Base-by-base conservation (phyloP, 2,329 filamentous ascomycete species). In the Colletotrichum sp. region DNA sequence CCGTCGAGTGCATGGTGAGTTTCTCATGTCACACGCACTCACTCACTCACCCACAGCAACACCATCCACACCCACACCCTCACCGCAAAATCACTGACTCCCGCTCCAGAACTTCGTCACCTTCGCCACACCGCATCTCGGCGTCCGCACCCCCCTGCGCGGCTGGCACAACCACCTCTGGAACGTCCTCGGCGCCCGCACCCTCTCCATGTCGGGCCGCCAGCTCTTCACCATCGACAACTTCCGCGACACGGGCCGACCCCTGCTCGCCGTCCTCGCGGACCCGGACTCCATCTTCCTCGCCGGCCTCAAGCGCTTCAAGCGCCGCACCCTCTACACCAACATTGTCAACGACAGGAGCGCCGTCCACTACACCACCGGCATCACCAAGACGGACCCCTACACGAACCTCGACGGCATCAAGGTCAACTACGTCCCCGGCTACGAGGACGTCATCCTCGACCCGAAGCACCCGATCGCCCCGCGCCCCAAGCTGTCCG, bases 281-380 rank as follows among this genome's bases (percentile, higher is more conserved):
- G 96, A 98, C 78, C 93, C 94, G 0, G 90, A 93, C 66, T 96
- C 94, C 77, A 94, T 98, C 79, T 98, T 98, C 85, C 94, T 98
- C 80, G 91, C 91, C 36, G 96, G 93, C 0, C 88, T 98, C 61
- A 90, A 91, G 76, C 90, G 88, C 79, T 98, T 98, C 86, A 91
- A 93, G 82, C 90, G 94, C 71, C 93, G 93, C 74, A 94, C 92
- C 6, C 86, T 98, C 2, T 98, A 98, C 83, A 90, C 94, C 57
- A 98, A 98, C 82, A 93, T 98, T 63, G 87, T 94, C 81, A 98
- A 98, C 83, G 96, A 98, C 85, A 89, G 93, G 71, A 95, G 91
- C 60, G 95, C 95, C 6, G 91, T 93, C 1, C 95, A 94, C 85
- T 98, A 96, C 83, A 98, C 96, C 0, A 95, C 95, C 0, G 89